Percentiles rank a stretch among this genome's conserved stretches.
Conservation (phyloP, 495 filamentous ascomycete species). For the Penicillium tannophilum region DNA sequence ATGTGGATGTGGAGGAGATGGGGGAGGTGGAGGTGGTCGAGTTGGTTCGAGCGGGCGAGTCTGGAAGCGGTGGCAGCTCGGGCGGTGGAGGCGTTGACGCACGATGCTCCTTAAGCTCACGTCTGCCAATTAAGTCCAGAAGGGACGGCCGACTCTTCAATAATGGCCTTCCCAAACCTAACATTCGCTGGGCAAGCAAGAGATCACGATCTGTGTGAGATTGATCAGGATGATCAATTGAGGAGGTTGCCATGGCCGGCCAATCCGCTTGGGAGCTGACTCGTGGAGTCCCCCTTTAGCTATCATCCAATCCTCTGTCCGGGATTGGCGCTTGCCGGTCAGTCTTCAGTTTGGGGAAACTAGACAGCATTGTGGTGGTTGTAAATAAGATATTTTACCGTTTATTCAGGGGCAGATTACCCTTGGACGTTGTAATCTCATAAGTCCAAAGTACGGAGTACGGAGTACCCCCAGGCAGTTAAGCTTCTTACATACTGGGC, state of each 20-base stretch:
- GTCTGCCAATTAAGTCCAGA: slow-evolving; percentile 66
- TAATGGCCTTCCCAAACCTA: slow-evolving; percentile 61
- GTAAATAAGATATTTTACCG: background rate
- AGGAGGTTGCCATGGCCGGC: slow-evolving; percentile 1
- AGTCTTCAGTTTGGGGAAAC: background rate
- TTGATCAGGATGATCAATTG: background rate
- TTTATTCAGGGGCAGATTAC: background rate
- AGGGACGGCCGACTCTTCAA: slow-evolving; percentile 72
- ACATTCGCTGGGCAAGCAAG: slow-evolving; percentile 42
- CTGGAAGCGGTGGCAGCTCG: slow-evolving; percentile 56
- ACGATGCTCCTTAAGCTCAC: slow-evolving; percentile 13
- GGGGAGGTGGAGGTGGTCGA: slow-evolving; percentile 43
- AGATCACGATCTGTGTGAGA: background rate
- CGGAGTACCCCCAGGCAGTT: background rate
- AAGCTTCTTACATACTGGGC: background rate
- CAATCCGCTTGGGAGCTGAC: slow-evolving; percentile 12
- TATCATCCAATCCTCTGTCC: slow-evolving; percentile 23
- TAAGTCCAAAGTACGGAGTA: background rate
- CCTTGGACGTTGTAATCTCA: background rate
- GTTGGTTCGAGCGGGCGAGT: slow-evolving; percentile 41
- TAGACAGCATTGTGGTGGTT: background rate
- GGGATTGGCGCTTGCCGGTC: slow-evolving; percentile 20
- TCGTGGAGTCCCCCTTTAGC: slow-evolving; percentile 24
- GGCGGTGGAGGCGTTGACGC: slow-evolving; percentile 42
- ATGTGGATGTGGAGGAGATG: slow-evolving; percentile 38